These are phyloP conservation scores for Blastocystis sp. DNA, from an alignment of 352 stramenopile species.

Conservation along the genomic window DNA sequence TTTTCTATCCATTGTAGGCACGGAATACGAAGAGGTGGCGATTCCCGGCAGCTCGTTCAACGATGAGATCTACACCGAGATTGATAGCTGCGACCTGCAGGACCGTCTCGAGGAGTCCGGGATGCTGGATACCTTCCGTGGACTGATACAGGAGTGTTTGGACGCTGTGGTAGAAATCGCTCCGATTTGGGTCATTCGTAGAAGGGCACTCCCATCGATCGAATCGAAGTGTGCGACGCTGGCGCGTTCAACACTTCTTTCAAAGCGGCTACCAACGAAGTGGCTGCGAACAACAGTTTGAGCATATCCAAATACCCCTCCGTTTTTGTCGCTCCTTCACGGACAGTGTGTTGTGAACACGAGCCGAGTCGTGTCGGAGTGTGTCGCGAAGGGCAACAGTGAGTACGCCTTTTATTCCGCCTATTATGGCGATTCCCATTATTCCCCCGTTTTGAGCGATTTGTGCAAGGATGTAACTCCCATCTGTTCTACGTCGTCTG, in stretches of 20 bases:
- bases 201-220: neutral
- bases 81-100: neutral
- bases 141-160: neutral
- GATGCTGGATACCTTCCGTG: neutral
- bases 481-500: neutral
- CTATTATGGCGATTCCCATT: neutral
- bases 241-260: neutral
- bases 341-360: conserved; percentile 10
- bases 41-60: conserved; percentile 10
- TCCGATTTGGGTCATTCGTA: neutral
- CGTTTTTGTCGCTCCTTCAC: conserved; percentile 19
- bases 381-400: conserved; percentile 9
- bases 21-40: conserved; percentile 3
- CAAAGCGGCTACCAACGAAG: neutral
- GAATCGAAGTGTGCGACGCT: conserved; percentile 6
- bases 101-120: neutral
- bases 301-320: neutral
- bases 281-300: neutral
- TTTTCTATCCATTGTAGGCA: neutral
- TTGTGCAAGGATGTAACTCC: conserved; percentile 9
- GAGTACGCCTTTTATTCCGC: conserved; percentile 50
- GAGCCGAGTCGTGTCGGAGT: conserved; percentile 11
- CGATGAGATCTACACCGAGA: conserved; percentile 16
- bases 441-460: neutral
- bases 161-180: conserved; percentile 4